A percentile compares a stretch with the other conserved stretches of the same genome.
phyloP scores from a whole-genome alignment of 176 grass and related monocot species.

The Pontederia paniculata region DNA sequence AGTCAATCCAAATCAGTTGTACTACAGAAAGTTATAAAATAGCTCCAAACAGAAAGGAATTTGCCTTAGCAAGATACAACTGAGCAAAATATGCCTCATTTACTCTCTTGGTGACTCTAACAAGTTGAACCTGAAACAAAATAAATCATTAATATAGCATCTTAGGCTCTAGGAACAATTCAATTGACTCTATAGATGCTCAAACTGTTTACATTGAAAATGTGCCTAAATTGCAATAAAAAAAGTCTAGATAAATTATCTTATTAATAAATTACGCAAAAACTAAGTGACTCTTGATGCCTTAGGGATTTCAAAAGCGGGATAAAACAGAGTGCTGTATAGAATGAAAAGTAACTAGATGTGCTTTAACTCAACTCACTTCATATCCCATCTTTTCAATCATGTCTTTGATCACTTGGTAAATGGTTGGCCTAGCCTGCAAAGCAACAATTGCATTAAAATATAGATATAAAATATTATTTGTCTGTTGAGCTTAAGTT shows the following conservation, averaged over 20 bases:
- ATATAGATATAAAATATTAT: too few relatives aligned
- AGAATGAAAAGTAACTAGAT: constrained; percentile 2
- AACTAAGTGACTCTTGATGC: too few relatives aligned
- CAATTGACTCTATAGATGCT: too few relatives aligned
- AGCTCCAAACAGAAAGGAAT: neutral
- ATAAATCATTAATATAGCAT: too few relatives aligned
- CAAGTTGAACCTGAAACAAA: constrained; percentile 60
- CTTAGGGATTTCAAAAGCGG: too few relatives aligned
- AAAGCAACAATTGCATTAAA: constrained; percentile 2
- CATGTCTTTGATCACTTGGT: constrained; percentile 84
- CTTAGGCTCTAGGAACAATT: neutral
- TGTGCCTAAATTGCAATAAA: too few relatives aligned
- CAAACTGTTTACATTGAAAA: too few relatives aligned
- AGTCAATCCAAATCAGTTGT: neutral
- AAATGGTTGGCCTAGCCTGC: constrained; percentile 78
- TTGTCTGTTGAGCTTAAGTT: neutral
- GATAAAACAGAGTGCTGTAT: neutral
- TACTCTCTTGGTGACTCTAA: constrained; percentile 83
- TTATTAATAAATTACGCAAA: too few relatives aligned
- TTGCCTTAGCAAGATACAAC: constrained; percentile 67
- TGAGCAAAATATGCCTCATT: constrained; percentile 89
- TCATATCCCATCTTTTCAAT: constrained; percentile 78
- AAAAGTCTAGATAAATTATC: too few relatives aligned
- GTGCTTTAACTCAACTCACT: constrained; percentile 27
- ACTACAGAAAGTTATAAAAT: neutral